Base-by-base conservation (phyloP, 2,329 filamentous ascomycete genomes). In the Cyanodermella asteris region DNA sequence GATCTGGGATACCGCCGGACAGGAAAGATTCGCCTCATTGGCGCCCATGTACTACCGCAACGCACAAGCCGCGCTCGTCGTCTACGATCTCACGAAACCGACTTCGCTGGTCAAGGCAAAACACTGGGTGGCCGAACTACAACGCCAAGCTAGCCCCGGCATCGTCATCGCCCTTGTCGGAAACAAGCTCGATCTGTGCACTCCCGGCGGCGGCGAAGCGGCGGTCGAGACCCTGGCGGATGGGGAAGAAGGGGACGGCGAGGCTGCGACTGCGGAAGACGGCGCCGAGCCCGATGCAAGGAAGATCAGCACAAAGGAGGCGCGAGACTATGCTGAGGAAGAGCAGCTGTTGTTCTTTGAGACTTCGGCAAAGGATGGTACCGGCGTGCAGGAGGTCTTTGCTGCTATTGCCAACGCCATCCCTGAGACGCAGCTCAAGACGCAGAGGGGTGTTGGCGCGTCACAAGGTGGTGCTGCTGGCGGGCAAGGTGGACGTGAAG, bases 21-120 rank as follows among this genome's bases (percentile, higher is more conserved):
- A 97, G 57, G 87, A 97, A 56, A 71, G 90, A 45, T 97, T 94
- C 66, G 94, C 94, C 63, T 94, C 87, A 8, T 63, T 97, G 37
- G 87, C 87, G 17, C 87, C 87, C 41, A 97, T 97, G 87, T 97
- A 97, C 62, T 97, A 97, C 59, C 64, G 90, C 42, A 97, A 97
- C 50, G 90, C 90, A 40, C 94, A 97, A 66, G 94, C 87, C 56
- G 87, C 90, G 30, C 84, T 97, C 16, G 84, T 97, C 24, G 87
- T 97, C 37, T 97, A 97, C 54, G 87, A 97, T 55, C 94, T 97
- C 45, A 97, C 87, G 45, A 87, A 97, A 66, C 80, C 87, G 87
- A 69, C 82, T 36, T 97, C 87, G 23, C 62, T 97, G 44, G 90
- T 97, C 54, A 97, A 97, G 61, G 90, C 90, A 39, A 97, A 97